phyloP scores from a whole-genome alignment of 2,329 filamentous ascomycete species.

The Intubia oerlemansii region DNA sequence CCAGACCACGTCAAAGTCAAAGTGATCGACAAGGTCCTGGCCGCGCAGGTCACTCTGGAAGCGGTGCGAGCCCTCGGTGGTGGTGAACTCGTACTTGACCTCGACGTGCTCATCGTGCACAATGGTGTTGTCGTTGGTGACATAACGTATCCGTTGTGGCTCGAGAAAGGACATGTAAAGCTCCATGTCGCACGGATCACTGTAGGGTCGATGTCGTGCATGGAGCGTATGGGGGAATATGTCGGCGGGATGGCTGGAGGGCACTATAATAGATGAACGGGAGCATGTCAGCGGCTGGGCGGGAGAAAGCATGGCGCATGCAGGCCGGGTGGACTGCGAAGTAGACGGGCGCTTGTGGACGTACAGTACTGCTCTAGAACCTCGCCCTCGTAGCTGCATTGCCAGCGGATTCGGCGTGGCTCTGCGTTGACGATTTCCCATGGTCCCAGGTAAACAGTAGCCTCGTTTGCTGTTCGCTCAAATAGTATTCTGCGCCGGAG shows the following conservation, averaged over 20 bases:
- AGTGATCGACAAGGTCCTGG: conserved; percentile 27
- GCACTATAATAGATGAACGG: conserved; percentile 16
- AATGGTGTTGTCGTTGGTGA: conserved; percentile 21
- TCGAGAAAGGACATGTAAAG: conserved; percentile 25
- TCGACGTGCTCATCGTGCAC: conserved; percentile 25
- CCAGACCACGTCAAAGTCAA: conserved; percentile 30
- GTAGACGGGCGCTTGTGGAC: no score
- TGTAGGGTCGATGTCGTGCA: conserved; percentile 26
- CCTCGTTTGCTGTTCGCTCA: conserved; percentile 25
- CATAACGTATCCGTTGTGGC: conserved; percentile 26
- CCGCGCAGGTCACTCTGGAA: conserved; percentile 27
- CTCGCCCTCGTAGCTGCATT: conserved; percentile 29
- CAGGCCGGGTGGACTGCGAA: no score
- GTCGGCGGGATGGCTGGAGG: conserved; percentile 21
- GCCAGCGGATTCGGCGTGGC: conserved; percentile 27
- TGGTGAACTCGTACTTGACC: conserved; percentile 29
- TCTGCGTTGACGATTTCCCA: conserved; percentile 27
- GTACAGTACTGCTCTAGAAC: conserved; percentile 28
- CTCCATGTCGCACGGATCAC: conserved; percentile 27
- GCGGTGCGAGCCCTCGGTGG: conserved; percentile 22
- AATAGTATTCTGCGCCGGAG: conserved; percentile 21
- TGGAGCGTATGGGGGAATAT: conserved; percentile 27
- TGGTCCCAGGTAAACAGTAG: conserved; percentile 28
- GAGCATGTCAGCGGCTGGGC: neutral
- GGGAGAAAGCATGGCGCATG: neutral